Evolutionary conservation across 148 eudicot species (phyloP), one percentile per base, ranked within the genome.

Genomic region (Selenicereus undatus): DNA sequence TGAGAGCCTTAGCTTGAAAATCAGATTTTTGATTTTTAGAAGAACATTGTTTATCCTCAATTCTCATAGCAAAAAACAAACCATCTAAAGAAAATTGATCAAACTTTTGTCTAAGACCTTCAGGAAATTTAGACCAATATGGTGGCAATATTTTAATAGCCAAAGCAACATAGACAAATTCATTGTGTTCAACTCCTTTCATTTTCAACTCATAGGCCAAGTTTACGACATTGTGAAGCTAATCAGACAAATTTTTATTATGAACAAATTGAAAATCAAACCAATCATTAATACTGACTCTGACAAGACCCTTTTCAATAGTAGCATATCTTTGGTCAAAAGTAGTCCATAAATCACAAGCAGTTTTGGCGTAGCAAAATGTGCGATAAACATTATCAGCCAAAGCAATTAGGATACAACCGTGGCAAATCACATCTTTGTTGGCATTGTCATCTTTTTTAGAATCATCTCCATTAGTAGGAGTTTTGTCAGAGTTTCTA

Each of bases 401-500:
- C n/a, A 64, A 32, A 77, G 39, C 58, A 77, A 56, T 64, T 13
- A 77, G 39, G n/a, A 78, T 78, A 4, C 73, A 21, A 42, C 72
- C 56, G 64, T 78, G 80, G 24, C 80, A 65, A 6, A 62, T 24
- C 8, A 78, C 39, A 42, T 56, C 54, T 21, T 77, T 60, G 22
- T 77, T 70, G 36, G 30, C 39, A 74, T 3, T 26, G 14, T 71
- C 74, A 22, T 65, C 70, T 65, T 65, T 65, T 13, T 26, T 71
- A 71, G 39, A 13, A 71, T 8, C 5, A 22, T 71, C 17, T 16
- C 16, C 74, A 71, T 11, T 22, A 65, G 27, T 3, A 50, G 54
- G 54, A 65, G 29, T 22, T 4, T 26, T 24, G 13, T 65, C n/a
- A 21, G 5, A 8, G 2, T 8, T 50, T 50, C 14, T 3, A 50